Percentiles rank a stretch among this genome's conserved stretches.
These are phyloP conservation scores for Ustilago shanxiensis DNA, from an alignment of 1,284 basidiomycete genomes.

Conservation along the genomic window DNA sequence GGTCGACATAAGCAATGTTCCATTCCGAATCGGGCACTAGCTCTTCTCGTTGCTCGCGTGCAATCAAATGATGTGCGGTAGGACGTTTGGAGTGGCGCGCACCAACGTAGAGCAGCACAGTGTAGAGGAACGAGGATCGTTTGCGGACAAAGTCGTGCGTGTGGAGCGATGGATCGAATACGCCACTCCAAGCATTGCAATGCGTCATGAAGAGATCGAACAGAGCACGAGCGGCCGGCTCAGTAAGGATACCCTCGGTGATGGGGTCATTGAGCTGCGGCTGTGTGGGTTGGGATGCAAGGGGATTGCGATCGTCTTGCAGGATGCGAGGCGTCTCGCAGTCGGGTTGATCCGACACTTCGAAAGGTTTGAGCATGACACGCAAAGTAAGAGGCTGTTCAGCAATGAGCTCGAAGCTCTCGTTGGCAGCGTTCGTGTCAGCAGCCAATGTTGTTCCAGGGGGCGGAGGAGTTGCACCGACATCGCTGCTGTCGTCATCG, in stretches of 20 bases:
- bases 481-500: slow-evolving; percentile 36
- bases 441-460: slow-evolving; percentile 25
- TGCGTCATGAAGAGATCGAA: slow-evolving; percentile 49
- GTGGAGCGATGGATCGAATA: slow-evolving; percentile 44
- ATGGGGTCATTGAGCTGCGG: slow-evolving; percentile 43
- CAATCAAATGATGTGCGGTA: slow-evolving; percentile 43
- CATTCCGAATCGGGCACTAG: slow-evolving; percentile 24
- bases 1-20: slow-evolving; percentile 41
- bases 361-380: slow-evolving; percentile 55
- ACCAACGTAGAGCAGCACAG: slow-evolving; percentile 48
- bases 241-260: slow-evolving; percentile 41
- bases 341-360: slow-evolving; percentile 43
- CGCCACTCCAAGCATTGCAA: slow-evolving; percentile 43
- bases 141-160: slow-evolving; percentile 55
- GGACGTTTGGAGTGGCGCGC: slow-evolving; percentile 32
- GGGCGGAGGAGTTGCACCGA: slow-evolving; percentile 30
- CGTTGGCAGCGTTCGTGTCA: slow-evolving; percentile 50
- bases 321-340: slow-evolving; percentile 39
- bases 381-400: slow-evolving; percentile 51
- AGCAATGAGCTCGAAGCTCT: slow-evolving; percentile 52
- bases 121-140: slow-evolving; percentile 53
- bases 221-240: slow-evolving; percentile 44
- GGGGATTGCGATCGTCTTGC: slow-evolving; percentile 35
- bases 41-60: slow-evolving; percentile 33
- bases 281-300: slow-evolving; percentile 31